These are phyloP conservation scores for Talaromyces sp. DNA, from an alignment of 2,329 filamentous ascomycete genomes.

Conservation along the genomic window DNA sequence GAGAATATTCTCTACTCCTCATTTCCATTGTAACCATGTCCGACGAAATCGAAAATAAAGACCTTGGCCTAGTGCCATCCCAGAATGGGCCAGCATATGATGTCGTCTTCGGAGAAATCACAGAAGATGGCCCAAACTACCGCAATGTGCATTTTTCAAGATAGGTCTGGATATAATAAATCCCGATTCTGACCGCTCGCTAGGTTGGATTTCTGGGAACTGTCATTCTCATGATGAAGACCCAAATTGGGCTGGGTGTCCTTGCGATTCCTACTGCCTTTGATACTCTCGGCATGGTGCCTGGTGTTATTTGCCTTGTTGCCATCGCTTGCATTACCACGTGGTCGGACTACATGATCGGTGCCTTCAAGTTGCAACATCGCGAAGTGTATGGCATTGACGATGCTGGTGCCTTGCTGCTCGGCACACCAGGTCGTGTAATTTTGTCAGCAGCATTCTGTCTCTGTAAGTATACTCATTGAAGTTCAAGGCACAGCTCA, in stretches of 20 bases:
- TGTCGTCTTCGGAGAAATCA: no score
- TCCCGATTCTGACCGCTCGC: background rate
- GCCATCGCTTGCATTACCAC: conserved; percentile 48
- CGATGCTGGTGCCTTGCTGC: conserved; percentile 58
- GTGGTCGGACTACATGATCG: conserved; percentile 54
- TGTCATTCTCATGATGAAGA: conserved; percentile 50
- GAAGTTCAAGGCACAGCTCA: background rate
- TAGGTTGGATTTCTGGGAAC: conserved; percentile 49
- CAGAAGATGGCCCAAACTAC: no score
- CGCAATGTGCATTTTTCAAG: no score
- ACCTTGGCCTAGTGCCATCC: no score
- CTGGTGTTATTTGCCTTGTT: conserved; percentile 50
- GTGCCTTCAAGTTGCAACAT: conserved; percentile 55
- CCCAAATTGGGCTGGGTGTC: conserved; percentile 51
- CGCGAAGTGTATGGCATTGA: conserved; percentile 61
- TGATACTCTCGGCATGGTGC: conserved; percentile 51
- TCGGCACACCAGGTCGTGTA: conserved; percentile 56
- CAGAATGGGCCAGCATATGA: no score
- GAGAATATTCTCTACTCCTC: no score
- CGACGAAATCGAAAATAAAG: no score
- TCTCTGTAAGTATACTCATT: conserved; percentile 14
- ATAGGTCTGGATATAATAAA: no score
- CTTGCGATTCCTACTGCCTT: conserved; percentile 53
- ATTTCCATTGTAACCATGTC: no score
- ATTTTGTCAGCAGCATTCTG: conserved; percentile 38